These are phyloP conservation scores for Diaporthe ampelina DNA, from an alignment of 2,329 filamentous ascomycete species.

Conservation along the genomic window DNA sequence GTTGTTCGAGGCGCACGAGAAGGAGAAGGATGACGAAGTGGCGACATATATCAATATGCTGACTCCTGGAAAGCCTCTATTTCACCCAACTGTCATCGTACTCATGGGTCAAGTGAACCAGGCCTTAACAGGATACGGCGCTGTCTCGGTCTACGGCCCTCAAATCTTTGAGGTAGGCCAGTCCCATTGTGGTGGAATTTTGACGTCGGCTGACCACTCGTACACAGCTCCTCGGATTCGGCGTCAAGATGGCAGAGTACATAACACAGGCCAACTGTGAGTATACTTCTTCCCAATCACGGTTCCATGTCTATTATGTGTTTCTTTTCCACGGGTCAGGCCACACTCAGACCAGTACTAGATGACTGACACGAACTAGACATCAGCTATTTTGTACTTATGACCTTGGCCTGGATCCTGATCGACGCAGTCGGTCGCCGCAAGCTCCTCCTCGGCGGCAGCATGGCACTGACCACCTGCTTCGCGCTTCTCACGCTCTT, in stretches of 20 bases:
- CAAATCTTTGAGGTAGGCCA: slow-evolving; percentile 65
- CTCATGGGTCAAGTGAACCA: slow-evolving; percentile 76
- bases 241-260: slow-evolving; percentile 64
- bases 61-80: slow-evolving; percentile 65
- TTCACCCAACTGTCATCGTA: slow-evolving; percentile 72
- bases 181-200: background rate
- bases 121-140: slow-evolving; percentile 69
- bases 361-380: slow-evolving; percentile 46
- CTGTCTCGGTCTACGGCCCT: slow-evolving; percentile 73
- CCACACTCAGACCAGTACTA: background rate
- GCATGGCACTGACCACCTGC: slow-evolving; percentile 59
- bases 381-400: slow-evolving; percentile 71
- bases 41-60: slow-evolving; percentile 71
- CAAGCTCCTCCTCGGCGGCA: slow-evolving; percentile 67
- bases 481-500: slow-evolving; percentile 67
- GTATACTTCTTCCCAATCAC: background rate
- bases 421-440: slow-evolving; percentile 70
- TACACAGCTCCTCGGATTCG: slow-evolving; percentile 67
- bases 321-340: background rate
- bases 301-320: background rate
- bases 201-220: background rate
- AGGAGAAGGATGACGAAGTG: slow-evolving; percentile 58
- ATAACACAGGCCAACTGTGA: slow-evolving; percentile 69
- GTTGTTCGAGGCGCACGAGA: slow-evolving; percentile 62
- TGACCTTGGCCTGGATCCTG: slow-evolving; percentile 72